phyloP scores from a whole-genome alignment of 345 rosid genomes.

The Lumnitzera littorea region DNA sequence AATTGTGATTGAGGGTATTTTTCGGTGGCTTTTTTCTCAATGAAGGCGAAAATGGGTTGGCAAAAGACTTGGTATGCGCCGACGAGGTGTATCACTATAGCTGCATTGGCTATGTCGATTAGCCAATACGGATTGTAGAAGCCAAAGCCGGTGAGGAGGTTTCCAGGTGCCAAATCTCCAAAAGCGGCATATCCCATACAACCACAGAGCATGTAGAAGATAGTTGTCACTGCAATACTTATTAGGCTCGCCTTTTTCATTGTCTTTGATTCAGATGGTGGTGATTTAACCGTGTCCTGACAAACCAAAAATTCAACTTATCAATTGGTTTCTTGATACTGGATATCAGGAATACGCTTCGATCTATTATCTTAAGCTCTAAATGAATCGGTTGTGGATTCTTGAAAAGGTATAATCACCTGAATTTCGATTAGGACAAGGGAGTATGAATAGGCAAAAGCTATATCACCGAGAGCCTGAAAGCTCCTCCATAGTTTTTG shows the following conservation, averaged over 20 bases:
- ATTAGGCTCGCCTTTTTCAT: conserved; percentile 43
- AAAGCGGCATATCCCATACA: conserved; percentile 72
- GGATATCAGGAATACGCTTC: not conserved
- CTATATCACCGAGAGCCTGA: conserved; percentile 42
- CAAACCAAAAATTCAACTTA: not conserved
- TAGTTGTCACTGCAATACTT: conserved; percentile 29
- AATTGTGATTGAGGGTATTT: conserved; percentile 34
- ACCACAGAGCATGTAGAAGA: conserved; percentile 52
- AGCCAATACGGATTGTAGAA: conserved; percentile 76
- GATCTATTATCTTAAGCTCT: not conserved
- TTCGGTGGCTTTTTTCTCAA: conserved; percentile 30
- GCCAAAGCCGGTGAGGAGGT: conserved; percentile 71
- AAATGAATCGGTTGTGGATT: not conserved
- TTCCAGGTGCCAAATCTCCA: conserved; percentile 63
- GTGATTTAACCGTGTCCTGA: conserved; percentile 41
- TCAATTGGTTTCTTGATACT: too few species aligned
- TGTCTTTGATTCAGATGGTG: conserved; percentile 40
- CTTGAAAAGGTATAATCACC: conserved; percentile 13
- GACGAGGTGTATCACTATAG: conserved; percentile 59
- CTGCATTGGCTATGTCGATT: conserved; percentile 56
- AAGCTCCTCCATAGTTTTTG: conserved; percentile 35
- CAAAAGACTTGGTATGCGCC: conserved; percentile 76
- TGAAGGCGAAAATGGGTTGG: conserved; percentile 69
- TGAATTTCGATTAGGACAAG: conserved; percentile 38
- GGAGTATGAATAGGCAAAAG: conserved; percentile 43